Conservation (phyloP, 1,284 basidiomycete genomes). For the Xanthoconium separans region DNA sequence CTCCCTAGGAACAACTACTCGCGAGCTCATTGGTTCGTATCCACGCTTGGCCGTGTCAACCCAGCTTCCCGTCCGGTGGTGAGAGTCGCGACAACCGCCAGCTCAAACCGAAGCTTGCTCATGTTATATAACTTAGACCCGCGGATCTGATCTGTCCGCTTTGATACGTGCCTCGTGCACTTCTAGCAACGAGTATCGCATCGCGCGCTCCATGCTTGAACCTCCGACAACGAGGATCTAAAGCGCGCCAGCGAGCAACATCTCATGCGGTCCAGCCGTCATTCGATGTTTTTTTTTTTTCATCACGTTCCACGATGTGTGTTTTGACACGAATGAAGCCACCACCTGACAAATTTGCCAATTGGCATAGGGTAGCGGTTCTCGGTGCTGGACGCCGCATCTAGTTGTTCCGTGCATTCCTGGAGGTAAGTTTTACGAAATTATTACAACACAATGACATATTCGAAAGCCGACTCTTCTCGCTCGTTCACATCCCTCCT, state of each 20-base stretch:
- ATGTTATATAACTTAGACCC: constrained; percentile 24
- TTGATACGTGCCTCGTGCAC: constrained; percentile 27
- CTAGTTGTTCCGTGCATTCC: constrained; percentile 19
- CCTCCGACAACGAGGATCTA: not conserved
- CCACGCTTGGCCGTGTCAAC: not conserved
- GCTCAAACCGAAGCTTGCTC: constrained; percentile 21
- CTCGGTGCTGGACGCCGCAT: constrained; percentile 14
- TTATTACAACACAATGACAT: constrained; percentile 30
- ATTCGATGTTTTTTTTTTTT: not conserved
- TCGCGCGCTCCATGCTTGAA: not conserved
- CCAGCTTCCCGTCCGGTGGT: not conserved
- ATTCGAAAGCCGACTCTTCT: constrained; percentile 9
- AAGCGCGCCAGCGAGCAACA: not conserved
- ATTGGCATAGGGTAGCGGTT: constrained; percentile 14
- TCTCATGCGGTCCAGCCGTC: not conserved
- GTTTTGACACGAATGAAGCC: not conserved
- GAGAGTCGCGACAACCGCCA: constrained; percentile 13
- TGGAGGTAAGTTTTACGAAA: constrained; percentile 34
- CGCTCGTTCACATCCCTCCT: not conserved
- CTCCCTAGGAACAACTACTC: constrained; percentile 3
- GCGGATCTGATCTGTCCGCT: constrained; percentile 32
- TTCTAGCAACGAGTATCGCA: constrained; percentile 10
- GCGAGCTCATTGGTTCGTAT: not conserved
- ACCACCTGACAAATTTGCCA: constrained; percentile 18
- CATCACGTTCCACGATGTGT: not conserved